These are phyloP conservation scores for Colletotrichum abscissum DNA, from an alignment of 2,329 filamentous ascomycete genomes.

Conservation along the genomic window DNA sequence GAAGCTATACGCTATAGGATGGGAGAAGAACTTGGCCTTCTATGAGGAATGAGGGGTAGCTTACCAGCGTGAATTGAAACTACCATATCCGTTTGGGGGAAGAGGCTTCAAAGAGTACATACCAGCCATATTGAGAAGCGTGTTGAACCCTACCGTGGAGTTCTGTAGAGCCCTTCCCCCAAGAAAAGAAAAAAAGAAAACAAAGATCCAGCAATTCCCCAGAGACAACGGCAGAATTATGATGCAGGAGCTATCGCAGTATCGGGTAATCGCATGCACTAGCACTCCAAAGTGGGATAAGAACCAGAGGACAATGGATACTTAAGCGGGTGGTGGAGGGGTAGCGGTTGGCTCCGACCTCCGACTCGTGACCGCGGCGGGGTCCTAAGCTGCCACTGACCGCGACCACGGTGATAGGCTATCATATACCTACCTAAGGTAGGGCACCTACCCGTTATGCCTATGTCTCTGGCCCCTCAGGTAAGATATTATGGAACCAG, in stretches of 20 bases:
- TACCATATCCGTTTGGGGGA: not conserved
- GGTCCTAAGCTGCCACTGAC: not conserved
- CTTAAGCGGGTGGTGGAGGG: not conserved
- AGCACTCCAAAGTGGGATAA: not conserved
- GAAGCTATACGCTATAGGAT: not conserved
- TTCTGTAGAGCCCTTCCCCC: conserved; percentile 19
- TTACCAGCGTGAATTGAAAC: conserved; percentile 32
- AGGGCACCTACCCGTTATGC: not conserved
- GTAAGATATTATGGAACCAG: no score
- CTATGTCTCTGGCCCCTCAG: no score
- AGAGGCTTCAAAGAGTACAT: conserved; percentile 28
- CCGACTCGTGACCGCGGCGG: conserved; percentile 2
- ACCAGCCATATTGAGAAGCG: conserved; percentile 35
- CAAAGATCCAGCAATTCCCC: not conserved
- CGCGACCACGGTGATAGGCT: no score
- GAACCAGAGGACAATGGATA: not conserved
- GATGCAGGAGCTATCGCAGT: not conserved
- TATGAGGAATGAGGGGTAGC: not conserved
- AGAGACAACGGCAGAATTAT: not conserved
- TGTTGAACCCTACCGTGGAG: conserved; percentile 1
- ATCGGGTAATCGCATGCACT: conserved; percentile 16
- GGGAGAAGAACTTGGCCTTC: not conserved
- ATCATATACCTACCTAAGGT: no score
- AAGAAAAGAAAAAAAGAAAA: conserved; percentile 4
- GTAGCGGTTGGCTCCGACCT: conserved; percentile 26